Conservation (phyloP, 495 filamentous ascomycete species). For the Aspergillus homomorphus region DNA sequence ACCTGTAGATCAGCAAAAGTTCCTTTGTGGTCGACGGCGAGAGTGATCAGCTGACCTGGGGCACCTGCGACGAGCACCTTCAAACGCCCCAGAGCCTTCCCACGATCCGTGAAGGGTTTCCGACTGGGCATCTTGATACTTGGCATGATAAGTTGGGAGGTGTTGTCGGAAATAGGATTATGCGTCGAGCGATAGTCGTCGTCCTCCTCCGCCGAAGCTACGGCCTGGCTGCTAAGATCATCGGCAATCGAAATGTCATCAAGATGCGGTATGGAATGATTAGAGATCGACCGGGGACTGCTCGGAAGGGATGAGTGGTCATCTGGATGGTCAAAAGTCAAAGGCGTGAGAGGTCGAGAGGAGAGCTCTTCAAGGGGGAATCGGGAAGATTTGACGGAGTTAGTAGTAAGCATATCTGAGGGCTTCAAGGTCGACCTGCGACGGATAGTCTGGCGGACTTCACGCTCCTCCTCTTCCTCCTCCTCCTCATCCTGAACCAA, state of each 20-base stretch:
- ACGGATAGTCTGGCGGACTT: constrained; percentile 18
- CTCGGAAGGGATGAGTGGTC: constrained; percentile 48
- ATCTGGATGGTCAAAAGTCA: constrained; percentile 38
- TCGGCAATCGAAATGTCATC: constrained; percentile 51
- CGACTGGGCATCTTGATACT: constrained; percentile 93
- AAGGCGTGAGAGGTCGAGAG: constrained; percentile 47
- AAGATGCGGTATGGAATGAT: constrained; percentile 45
- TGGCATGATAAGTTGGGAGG: constrained; percentile 94
- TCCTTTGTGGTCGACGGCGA: not conserved
- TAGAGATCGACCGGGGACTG: constrained; percentile 51
- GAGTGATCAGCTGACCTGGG: constrained; percentile 54
- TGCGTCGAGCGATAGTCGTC: constrained; percentile 29
- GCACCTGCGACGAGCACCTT: constrained; percentile 87
- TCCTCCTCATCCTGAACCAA: constrained; percentile 32
- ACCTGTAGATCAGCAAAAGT: not conserved
- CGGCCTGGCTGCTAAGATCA: constrained; percentile 48
- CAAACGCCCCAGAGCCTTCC: constrained; percentile 77
- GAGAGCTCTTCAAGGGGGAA: constrained; percentile 25
- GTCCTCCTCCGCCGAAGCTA: constrained; percentile 48
- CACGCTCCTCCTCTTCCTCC: constrained; percentile 26
- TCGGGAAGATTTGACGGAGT: constrained; percentile 24
- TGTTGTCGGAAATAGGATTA: constrained; percentile 40
- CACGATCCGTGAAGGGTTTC: constrained; percentile 84
- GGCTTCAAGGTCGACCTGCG: constrained; percentile 39
- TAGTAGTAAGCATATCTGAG: constrained; percentile 15